Conservation (phyloP, 768 basidiomycete species). For the Fomitopsis serialis region DNA sequence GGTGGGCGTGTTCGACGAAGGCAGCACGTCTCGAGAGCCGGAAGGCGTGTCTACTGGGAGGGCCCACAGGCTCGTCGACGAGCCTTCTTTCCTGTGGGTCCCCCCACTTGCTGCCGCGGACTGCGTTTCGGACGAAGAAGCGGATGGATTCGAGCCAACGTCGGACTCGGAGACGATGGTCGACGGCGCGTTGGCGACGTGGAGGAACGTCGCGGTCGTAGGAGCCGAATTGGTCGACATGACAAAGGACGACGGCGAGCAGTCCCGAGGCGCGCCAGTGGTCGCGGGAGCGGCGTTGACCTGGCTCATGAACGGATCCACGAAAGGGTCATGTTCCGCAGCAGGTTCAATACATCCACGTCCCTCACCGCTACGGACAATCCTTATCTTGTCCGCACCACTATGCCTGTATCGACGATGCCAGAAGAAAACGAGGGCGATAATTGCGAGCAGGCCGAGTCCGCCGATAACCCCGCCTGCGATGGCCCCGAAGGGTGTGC, state of each 20-base stretch:
- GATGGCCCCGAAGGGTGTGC: neutral
- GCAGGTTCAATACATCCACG: neutral
- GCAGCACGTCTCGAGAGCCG: neutral
- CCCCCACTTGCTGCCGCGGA: neutral
- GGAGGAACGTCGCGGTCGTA: neutral
- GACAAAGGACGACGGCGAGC: neutral
- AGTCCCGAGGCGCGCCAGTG: neutral
- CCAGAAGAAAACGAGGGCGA: neutral
- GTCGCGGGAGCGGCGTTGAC: neutral
- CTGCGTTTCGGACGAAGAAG: neutral
- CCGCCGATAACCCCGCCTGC: slow-evolving; percentile 8
- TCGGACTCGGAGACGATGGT: neutral
- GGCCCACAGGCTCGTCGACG: neutral
- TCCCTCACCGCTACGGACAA: neutral
- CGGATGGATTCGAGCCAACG: neutral
- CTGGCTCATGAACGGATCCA: neutral
- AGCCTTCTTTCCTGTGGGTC: neutral
- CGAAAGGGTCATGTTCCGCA: neutral
- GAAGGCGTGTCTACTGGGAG: neutral
- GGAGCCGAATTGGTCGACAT: neutral
- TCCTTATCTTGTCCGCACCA: neutral
- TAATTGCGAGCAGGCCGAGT: neutral
- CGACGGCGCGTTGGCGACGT: neutral
- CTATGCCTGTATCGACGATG: neutral
- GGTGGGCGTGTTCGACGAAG: neutral